A percentile compares a stretch with the other conserved stretches of the same genome.
Evolutionary conservation across 2,329 filamentous ascomycete species (phyloP).

Genomic region (Botryotinia narcissicola): DNA sequence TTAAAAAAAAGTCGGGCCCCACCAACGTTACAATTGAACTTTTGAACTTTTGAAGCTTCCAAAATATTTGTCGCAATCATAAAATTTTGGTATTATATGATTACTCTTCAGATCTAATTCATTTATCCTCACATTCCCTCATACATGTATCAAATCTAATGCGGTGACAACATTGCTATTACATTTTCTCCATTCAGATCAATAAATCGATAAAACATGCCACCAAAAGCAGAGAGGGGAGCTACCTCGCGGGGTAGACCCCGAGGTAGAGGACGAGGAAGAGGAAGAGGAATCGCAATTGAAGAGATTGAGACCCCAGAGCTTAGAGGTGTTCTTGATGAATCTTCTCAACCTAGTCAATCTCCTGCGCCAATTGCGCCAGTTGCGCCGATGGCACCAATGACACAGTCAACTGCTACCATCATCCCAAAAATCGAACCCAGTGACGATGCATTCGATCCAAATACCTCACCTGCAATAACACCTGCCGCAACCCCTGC

Average conservation of each 20-base stretch:
- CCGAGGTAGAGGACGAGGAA: constrained; percentile 31
- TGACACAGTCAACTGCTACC: background rate
- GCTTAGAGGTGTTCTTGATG: background rate
- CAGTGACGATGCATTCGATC: constrained; percentile 27
- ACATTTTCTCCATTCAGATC: background rate
- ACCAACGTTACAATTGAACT: background rate
- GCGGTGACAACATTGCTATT: background rate
- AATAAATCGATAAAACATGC: constrained; percentile 26
- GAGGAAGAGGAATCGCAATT: constrained; percentile 25
- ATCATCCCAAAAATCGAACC: constrained; percentile 23
- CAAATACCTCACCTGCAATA: constrained; percentile 35
- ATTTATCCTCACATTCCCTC: background rate
- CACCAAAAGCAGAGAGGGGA: constrained; percentile 32
- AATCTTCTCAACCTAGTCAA: background rate
- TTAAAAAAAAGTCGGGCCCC: constrained; percentile 1
- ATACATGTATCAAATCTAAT: background rate
- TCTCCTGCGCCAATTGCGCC: constrained; percentile 8
- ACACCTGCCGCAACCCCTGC: constrained; percentile 36
- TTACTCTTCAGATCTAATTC: background rate
- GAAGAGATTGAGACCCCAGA: constrained; percentile 19
- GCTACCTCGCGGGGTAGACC: constrained; percentile 20
- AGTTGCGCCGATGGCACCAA: background rate
- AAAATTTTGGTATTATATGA: background rate
- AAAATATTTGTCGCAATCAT: constrained; percentile 13
- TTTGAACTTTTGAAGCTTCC: constrained; percentile 7